Conservation (phyloP, 2,329 filamentous ascomycete species). For the Aureobasidium melanogenum region DNA sequence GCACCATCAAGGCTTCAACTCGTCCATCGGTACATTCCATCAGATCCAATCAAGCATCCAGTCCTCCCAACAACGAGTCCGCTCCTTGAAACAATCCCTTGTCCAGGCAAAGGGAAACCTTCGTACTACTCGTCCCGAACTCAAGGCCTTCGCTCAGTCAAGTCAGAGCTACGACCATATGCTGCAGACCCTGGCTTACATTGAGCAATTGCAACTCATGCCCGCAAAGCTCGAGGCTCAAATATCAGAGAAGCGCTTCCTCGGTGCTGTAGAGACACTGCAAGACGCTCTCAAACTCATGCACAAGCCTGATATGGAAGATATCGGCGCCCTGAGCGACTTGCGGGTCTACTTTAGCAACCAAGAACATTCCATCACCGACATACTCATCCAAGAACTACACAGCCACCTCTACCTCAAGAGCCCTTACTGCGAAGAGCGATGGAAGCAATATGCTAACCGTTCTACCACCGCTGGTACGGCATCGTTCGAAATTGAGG, state of each 20-base stretch:
- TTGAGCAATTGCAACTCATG: slow-evolving; percentile 76
- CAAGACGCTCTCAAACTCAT: slow-evolving; percentile 79
- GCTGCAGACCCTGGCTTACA: slow-evolving; percentile 62
- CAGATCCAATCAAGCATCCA: slow-evolving; percentile 95
- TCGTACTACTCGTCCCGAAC: slow-evolving; percentile 76
- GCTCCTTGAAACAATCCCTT: slow-evolving; percentile 74
- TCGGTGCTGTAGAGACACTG: slow-evolving; percentile 84
- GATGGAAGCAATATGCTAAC: slow-evolving; percentile 79
- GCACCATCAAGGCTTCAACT: slow-evolving; percentile 98
- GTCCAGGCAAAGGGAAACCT: slow-evolving; percentile 71
- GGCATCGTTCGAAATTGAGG: slow-evolving; percentile 33
- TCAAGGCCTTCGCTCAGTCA: slow-evolving; percentile 78
- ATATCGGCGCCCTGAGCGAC: slow-evolving; percentile 81
- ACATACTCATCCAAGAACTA: slow-evolving; percentile 93
- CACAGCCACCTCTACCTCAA: slow-evolving; percentile 97
- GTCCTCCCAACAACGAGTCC: slow-evolving; percentile 75
- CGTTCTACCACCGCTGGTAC: slow-evolving; percentile 26
- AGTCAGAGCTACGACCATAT: slow-evolving; percentile 89
- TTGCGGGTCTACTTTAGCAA: slow-evolving; percentile 82
- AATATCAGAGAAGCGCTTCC: slow-evolving; percentile 92
- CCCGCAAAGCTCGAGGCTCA: slow-evolving; percentile 88
- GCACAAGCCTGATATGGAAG: slow-evolving; percentile 78
- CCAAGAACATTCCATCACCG: slow-evolving; percentile 83
- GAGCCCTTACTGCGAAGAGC: slow-evolving; percentile 91
- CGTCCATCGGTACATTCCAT: slow-evolving; percentile 96